A percentile compares a stretch with the other conserved stretches of the same genome.
Conservation (phyloP, 495 filamentous ascomycete species). For the Tuber microsphaerosporum region DNA sequence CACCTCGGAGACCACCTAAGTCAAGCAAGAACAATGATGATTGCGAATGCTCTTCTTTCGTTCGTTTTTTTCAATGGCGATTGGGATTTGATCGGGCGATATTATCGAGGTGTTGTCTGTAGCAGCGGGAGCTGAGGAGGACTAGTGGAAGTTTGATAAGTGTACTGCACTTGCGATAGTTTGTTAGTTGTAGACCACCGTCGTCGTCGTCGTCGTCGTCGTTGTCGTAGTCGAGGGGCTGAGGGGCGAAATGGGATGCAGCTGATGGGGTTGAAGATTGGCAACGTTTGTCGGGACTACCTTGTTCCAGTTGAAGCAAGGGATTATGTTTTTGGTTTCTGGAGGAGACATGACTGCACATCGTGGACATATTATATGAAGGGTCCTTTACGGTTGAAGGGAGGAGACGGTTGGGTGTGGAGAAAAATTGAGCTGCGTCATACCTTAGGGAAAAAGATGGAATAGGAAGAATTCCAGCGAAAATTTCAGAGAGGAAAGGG, state of each 20-base stretch:
- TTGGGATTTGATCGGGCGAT: background rate
- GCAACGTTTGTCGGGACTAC: background rate
- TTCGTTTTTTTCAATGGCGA: background rate
- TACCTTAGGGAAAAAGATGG: background rate
- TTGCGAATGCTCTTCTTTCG: background rate
- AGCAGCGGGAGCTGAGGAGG: constrained; percentile 9
- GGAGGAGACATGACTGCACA: background rate
- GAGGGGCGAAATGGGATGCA: constrained; percentile 13
- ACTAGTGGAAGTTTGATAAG: background rate
- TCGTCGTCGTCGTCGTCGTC: constrained; percentile 5
- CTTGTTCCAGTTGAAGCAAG: background rate
- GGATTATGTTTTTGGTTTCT: background rate
- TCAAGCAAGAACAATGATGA: background rate
- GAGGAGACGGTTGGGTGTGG: background rate
- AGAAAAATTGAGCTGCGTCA: background rate
- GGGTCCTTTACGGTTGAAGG: too few species aligned
- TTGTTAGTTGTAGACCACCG: constrained; percentile 8
- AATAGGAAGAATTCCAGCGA: too few species aligned
- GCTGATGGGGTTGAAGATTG: background rate
- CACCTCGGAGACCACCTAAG: background rate
- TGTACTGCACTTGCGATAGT: background rate
- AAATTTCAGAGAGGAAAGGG: too few species aligned
- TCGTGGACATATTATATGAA: background rate
- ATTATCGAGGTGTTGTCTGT: constrained; percentile 6
- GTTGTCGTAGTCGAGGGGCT: constrained; percentile 27